Conservation (phyloP, 2,329 filamentous ascomycete genomes). For the Didymellaceae sp. region DNA sequence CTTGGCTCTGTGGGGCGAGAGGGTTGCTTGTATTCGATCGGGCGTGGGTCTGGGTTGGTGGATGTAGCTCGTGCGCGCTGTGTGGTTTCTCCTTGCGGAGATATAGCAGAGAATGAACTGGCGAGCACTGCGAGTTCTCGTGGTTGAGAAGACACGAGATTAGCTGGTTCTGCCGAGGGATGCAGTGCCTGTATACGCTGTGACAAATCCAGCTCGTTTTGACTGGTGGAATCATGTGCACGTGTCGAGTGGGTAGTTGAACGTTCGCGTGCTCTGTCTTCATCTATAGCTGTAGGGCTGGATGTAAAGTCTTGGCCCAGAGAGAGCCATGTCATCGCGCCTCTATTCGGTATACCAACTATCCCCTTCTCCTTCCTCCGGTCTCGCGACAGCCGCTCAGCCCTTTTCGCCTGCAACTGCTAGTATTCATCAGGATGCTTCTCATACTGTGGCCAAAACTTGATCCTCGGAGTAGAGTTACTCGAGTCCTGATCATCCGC, state of each 20-base stretch:
- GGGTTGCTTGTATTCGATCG: background rate
- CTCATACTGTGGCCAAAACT: background rate
- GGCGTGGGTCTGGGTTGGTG: background rate
- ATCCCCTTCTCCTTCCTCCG: background rate
- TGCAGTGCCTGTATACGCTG: too few relatives aligned
- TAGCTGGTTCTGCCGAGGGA: too few relatives aligned
- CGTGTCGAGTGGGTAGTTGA: too few relatives aligned
- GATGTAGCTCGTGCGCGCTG: too few relatives aligned
- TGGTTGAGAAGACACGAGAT: too few relatives aligned
- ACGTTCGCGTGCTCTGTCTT: too few relatives aligned
- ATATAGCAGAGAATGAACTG: too few relatives aligned
- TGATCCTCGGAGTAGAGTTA: background rate
- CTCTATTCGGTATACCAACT: background rate
- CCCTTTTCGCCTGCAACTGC: conserved; percentile 4
- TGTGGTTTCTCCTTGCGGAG: too few relatives aligned
- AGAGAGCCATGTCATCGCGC: background rate
- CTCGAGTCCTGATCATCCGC: background rate
- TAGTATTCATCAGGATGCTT: conserved; percentile 2
- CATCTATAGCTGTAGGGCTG: background rate
- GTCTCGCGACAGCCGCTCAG: background rate
- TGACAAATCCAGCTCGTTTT: too few relatives aligned
- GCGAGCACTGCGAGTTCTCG: too few relatives aligned
- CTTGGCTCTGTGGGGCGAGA: too few relatives aligned
- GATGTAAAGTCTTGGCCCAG: background rate
- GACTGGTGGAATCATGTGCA: too few relatives aligned